These are phyloP conservation scores for Chionographis japonica DNA, from an alignment of 106 monocot species.

Conservation along the genomic window DNA sequence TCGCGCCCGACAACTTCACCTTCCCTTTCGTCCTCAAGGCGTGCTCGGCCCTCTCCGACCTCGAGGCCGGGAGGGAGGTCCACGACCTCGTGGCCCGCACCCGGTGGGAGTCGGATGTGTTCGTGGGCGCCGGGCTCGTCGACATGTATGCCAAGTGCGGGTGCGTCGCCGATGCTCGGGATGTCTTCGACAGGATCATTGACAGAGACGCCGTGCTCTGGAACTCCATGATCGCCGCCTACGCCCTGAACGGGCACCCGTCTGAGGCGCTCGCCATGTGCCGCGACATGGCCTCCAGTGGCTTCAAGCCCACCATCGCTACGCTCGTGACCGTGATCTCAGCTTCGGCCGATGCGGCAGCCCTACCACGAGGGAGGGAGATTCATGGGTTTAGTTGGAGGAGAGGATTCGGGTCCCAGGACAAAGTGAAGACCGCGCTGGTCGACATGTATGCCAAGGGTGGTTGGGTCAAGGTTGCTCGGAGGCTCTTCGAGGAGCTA, in stretches of 20 bases:
- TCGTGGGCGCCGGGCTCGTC: conserved; percentile 67
- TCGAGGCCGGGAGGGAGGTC: conserved; percentile 35
- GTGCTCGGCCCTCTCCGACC: conserved; percentile 44
- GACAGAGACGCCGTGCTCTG: conserved; percentile 58
- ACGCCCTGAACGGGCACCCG: conserved; percentile 52
- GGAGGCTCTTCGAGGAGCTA: conserved; percentile 53
- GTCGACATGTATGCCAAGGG: conserved; percentile 91
- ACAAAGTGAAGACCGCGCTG: conserved; percentile 66
- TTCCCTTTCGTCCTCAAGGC: conserved; percentile 86
- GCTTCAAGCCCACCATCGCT: conserved; percentile 51
- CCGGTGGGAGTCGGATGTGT: conserved; percentile 42
- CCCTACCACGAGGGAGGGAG: conserved; percentile 52
- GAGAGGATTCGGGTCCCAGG: conserved; percentile 32
- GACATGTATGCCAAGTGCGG: conserved; percentile 85
- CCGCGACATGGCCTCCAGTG: conserved; percentile 32
- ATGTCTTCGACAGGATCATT: conserved; percentile 48
- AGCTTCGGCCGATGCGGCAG: conserved; percentile 53
- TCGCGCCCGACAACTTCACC: conserved; percentile 74
- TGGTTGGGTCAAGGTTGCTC: conserved; percentile 49
- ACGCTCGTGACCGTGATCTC: conserved; percentile 63
- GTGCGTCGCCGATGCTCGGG: conserved; percentile 36
- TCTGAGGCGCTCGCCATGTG: conserved; percentile 50
- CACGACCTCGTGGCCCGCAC: conserved; percentile 34
- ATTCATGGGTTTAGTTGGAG: conserved; percentile 60
- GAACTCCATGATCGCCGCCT: conserved; percentile 86